These are phyloP conservation scores for Eucalyptus marginata DNA, from an alignment of 345 rosid species.

Conservation along the genomic window DNA sequence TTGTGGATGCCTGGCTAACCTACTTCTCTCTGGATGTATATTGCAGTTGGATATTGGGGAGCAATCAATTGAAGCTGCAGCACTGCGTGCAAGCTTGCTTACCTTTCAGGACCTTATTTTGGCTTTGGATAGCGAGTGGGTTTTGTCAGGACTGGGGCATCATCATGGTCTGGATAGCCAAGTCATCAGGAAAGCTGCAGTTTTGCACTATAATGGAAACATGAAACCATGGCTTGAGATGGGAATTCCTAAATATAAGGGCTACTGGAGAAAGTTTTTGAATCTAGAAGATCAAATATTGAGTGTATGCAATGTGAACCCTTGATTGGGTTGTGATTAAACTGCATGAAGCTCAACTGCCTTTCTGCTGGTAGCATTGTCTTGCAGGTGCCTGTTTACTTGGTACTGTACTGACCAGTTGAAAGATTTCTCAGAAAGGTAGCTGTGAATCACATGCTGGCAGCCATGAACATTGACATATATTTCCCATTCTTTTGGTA, in stretches of 20 bases:
- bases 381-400: not conserved
- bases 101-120: constrained; percentile 62
- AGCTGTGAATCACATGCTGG: not conserved
- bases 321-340: constrained; percentile 6
- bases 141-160: constrained; percentile 80
- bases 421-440: not conserved
- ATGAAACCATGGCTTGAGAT: constrained; percentile 99
- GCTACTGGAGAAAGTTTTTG: constrained; percentile 61
- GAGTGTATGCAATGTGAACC: constrained; percentile 79
- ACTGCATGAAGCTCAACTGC: not conserved
- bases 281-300: constrained; percentile 50
- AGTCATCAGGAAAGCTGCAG: constrained; percentile 48
- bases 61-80: constrained; percentile 31
- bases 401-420: not conserved
- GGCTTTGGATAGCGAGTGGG: constrained; percentile 53
- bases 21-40: not conserved
- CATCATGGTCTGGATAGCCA: constrained; percentile 31
- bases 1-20: not conserved
- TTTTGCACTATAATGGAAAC: constrained; percentile 89
- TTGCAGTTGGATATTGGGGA: constrained; percentile 28
- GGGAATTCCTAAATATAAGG: constrained; percentile 67
- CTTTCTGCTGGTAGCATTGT: not conserved
- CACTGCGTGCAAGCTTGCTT: constrained; percentile 64
- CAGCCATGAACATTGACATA: not conserved
- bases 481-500: not conserved